Base-by-base conservation (phyloP, 805 yeast species). In the Jamesozyma lodderae region DNA sequence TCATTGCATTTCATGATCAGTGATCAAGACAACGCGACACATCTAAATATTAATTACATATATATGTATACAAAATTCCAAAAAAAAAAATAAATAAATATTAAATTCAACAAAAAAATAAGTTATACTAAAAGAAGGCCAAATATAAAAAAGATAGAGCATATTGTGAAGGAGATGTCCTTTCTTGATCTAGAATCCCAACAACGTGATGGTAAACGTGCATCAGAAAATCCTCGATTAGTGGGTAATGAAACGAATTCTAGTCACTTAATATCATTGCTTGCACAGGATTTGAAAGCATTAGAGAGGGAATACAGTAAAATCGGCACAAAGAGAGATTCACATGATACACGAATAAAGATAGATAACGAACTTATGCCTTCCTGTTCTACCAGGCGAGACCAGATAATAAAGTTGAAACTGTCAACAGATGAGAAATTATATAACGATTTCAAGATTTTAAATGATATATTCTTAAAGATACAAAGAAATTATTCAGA, bases 371-470 rank as follows among this genome's bases (percentile, higher is more conserved):
- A 43, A 13, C 22, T 48, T n/a, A 45, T 55, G 24, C 59, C 60
- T 3, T 31, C 37, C 15, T 45, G 51, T 33, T 43, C 41, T 28
- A 38, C 41, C 4, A 35, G 49, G 18, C 37, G 52, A 11, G 51
- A 51, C 37, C 46, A 47, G 18, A 45, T 51, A 16, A 41, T 42
- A 11, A 42, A 30, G 6, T 35, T 38, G 7, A 31, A 18, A 7
- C 13, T 34, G 3, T 11, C 20, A 5, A 37, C 41, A 16, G 42
- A 44, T 4, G 42, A 46, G 16, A 70, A 81, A 41, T 56, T 83
- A 15, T 62, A 66, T 13, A 65, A 64, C 17, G 90, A 83, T 55
- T 77, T 74, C 47, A 64, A 64, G 22, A 69, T 67, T 15, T 65
- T 81, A 16, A 69, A 71, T 43, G 60, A 60, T 31, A 70, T 59